Evolutionary conservation across 1,139 yeast species (phyloP).

Genomic region (Pichia sp.): DNA sequence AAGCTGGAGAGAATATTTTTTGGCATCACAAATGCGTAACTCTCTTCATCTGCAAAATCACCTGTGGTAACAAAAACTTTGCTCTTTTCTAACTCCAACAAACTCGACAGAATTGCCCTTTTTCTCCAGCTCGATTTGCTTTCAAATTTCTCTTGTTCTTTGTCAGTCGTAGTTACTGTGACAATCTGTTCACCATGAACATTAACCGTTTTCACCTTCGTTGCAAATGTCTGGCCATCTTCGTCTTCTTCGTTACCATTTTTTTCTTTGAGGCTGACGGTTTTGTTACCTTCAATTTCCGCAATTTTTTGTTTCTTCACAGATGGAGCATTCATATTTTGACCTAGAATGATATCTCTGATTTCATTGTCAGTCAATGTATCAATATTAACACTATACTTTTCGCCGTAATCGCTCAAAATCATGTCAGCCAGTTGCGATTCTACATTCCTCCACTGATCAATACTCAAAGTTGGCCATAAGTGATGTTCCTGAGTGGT

Average conservation of each 20-base stretch:
- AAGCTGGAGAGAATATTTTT: constrained; percentile 72
- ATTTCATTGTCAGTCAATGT: constrained; percentile 91
- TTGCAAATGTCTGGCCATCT: constrained; percentile 50
- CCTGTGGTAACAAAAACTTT: constrained; percentile 66
- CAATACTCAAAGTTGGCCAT: constrained; percentile 87
- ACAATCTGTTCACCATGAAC: constrained; percentile 96
- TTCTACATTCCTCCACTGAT: constrained; percentile 91
- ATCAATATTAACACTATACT: constrained; percentile 77
- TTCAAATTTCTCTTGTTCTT: constrained; percentile 76
- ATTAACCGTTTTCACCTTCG: constrained; percentile 77
- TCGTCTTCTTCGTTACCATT: constrained; percentile 23
- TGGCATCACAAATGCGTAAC: constrained; percentile 71
- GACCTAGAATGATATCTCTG: constrained; percentile 89
- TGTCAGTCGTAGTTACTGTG: constrained; percentile 85
- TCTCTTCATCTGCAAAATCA: constrained; percentile 45
- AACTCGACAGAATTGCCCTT: constrained; percentile 73
- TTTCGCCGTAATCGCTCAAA: constrained; percentile 74
- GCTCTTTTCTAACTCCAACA: constrained; percentile 65
- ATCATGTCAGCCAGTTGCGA: constrained; percentile 82
- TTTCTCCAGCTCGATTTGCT: constrained; percentile 91
- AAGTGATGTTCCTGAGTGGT: constrained; percentile 71
- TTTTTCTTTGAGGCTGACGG: constrained; percentile 7
- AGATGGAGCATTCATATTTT: constrained; percentile 87
- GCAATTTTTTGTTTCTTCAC: constrained; percentile 70
- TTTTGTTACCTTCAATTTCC: constrained; percentile 54